phyloP scores from a whole-genome alignment of 805 yeast species.

The Ogataea corticis region DNA sequence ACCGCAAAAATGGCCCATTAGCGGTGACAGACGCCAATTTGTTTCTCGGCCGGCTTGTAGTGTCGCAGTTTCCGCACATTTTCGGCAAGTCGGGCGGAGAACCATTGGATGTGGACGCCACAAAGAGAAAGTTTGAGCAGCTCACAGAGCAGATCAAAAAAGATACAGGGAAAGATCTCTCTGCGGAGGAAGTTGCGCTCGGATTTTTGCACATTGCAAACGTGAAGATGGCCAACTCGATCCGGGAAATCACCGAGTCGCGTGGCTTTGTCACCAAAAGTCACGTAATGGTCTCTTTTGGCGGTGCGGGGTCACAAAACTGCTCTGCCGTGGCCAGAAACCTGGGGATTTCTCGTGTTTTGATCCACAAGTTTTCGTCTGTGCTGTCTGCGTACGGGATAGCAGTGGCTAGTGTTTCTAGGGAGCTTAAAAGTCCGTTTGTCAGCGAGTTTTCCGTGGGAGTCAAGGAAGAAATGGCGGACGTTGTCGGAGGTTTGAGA shows the following conservation, averaged over 20 bases:
- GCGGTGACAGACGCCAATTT: constrained; percentile 86
- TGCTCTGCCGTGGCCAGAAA: constrained; percentile 71
- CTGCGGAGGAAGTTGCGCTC: constrained; percentile 68
- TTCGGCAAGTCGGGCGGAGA: constrained; percentile 79
- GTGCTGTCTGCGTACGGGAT: constrained; percentile 84
- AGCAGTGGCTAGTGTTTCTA: constrained; percentile 77
- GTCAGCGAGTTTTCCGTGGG: constrained; percentile 67
- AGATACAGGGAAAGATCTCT: constrained; percentile 24
- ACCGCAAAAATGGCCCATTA: constrained; percentile 79
- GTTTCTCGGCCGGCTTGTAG: constrained; percentile 66
- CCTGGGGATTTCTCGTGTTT: constrained; percentile 62
- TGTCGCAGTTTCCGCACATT: constrained; percentile 72
- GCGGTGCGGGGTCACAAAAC: constrained; percentile 92
- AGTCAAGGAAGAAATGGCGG: constrained; percentile 17
- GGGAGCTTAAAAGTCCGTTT: constrained; percentile 50
- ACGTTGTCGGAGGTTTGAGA: constrained; percentile 40
- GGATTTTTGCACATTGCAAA: constrained; percentile 83
- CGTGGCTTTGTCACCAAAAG: constrained; percentile 64
- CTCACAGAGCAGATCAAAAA: constrained; percentile 56
- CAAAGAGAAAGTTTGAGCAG: constrained; percentile 48
- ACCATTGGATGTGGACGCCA: constrained; percentile 57
- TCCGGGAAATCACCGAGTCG: constrained; percentile 77
- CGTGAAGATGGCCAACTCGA: constrained; percentile 84
- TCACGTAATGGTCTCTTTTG: constrained; percentile 76
- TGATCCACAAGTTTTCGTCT: constrained; percentile 75